Percentiles rank a stretch among this genome's conserved stretches.
These are phyloP conservation scores for Aureobasidium sp. DNA, from an alignment of 2,329 filamentous ascomycete species.

Conservation along the genomic window DNA sequence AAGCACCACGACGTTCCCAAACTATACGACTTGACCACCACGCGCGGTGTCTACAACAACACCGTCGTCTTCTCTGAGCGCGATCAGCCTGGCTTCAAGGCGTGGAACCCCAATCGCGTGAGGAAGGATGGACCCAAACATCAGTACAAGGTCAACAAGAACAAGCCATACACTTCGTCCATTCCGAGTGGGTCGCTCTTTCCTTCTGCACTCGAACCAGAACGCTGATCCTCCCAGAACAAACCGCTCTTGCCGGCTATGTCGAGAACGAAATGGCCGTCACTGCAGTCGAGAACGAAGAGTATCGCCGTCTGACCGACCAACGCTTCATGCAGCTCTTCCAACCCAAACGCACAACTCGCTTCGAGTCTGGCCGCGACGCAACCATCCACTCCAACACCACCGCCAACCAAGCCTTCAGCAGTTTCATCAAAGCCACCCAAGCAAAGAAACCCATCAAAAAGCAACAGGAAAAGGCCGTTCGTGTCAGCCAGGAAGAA, in stretches of 20 bases:
- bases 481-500: constrained; percentile 82
- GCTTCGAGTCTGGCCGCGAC: constrained; percentile 37
- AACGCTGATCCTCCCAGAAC: constrained; percentile 47
- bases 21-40: constrained; percentile 76
- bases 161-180: constrained; percentile 23
- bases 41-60: constrained; percentile 63
- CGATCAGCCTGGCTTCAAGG: constrained; percentile 70
- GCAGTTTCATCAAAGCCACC: constrained; percentile 31
- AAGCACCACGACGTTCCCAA: constrained; percentile 72
- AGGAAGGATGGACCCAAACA: constrained; percentile 18
- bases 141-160: constrained; percentile 21
- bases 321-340: constrained; percentile 36
- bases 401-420: constrained; percentile 27
- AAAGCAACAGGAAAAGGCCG: constrained; percentile 69
- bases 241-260: constrained; percentile 66
- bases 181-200: constrained; percentile 17
- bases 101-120: constrained; percentile 22
- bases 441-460: constrained; percentile 30
- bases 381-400: constrained; percentile 33
- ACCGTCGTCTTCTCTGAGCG: constrained; percentile 92
- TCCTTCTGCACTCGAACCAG: neutral
- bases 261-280: constrained; percentile 71
- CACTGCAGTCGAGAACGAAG: constrained; percentile 65
- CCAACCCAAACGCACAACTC: constrained; percentile 44
- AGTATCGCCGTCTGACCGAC: constrained; percentile 57